Evolutionary conservation across 2,329 filamentous ascomycete species (phyloP).

Genomic region (Aphanocladium album): DNA sequence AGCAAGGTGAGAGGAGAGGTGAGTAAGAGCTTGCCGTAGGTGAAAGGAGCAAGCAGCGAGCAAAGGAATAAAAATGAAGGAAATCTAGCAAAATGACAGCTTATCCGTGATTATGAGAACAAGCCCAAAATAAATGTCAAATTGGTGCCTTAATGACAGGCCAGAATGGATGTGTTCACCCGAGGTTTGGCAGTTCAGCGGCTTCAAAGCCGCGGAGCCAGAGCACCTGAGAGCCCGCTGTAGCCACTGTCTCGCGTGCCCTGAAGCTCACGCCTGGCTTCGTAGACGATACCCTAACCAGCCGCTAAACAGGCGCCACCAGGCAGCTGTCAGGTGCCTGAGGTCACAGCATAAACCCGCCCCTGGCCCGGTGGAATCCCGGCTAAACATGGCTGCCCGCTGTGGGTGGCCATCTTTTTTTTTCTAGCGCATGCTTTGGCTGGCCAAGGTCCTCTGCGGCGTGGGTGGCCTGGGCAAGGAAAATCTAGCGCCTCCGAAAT

Average conservation of each 20-base stretch:
- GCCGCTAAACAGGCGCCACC: not conserved
- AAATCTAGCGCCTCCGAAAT: slow-evolving; percentile 13
- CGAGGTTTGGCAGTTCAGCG: not conserved
- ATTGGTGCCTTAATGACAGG: not conserved
- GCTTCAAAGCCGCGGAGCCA: not conserved
- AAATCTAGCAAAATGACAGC: not conserved
- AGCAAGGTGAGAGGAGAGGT: not conserved
- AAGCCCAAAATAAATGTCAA: not conserved
- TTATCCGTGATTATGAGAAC: not conserved
- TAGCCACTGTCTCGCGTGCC: not conserved
- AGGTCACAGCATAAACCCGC: not conserved
- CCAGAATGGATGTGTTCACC: not conserved
- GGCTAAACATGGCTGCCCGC: not conserved
- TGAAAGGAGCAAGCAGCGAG: not conserved
- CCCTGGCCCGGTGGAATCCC: not conserved
- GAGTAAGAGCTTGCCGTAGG: not conserved
- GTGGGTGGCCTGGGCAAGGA: not conserved
- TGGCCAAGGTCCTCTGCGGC: not conserved
- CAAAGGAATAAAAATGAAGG: not conserved
- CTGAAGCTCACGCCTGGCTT: not conserved
- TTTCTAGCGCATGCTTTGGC: not conserved
- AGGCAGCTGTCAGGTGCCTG: not conserved
- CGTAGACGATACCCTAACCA: not conserved
- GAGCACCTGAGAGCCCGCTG: not conserved
- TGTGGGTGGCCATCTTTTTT: not conserved